Evolutionary conservation across 768 basidiomycete species (phyloP).

Genomic region (Boletales sp.): DNA sequence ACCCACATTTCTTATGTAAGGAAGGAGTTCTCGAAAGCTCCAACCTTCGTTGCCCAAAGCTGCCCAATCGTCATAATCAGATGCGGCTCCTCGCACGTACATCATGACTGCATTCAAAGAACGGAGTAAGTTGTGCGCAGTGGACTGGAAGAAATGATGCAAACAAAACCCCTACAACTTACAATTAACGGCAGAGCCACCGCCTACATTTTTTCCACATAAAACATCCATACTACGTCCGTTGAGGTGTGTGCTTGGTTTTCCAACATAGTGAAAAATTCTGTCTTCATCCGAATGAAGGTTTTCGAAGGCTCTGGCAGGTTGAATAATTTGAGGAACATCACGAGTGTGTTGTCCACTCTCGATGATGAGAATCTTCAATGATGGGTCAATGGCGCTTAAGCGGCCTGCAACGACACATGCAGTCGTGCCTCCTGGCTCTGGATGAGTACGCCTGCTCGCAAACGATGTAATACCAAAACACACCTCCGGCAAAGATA

Average conservation of each 20-base stretch:
- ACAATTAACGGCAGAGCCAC: constrained; percentile 64
- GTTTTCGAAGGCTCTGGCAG: constrained; percentile 13
- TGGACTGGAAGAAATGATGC: too few species aligned
- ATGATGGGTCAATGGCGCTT: constrained; percentile 45
- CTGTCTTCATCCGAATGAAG: too few species aligned
- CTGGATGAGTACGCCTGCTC: not conserved
- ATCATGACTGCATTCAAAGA: constrained; percentile 32
- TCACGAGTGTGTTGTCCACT: constrained; percentile 51
- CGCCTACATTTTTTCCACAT: constrained; percentile 52
- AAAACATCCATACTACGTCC: constrained; percentile 45
- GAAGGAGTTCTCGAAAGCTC: constrained; percentile 55
- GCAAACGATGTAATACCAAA: not conserved
- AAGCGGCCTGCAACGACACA: constrained; percentile 56
- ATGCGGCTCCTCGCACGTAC: constrained; percentile 57
- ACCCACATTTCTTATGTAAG: constrained; percentile 45
- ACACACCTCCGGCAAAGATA: constrained; percentile 54
- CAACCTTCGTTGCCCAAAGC: constrained; percentile 54
- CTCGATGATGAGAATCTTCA: constrained; percentile 62
- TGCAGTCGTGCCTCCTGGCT: constrained; percentile 46
- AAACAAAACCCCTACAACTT: constrained; percentile 6
- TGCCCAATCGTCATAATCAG: constrained; percentile 63
- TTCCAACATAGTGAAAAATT: too few species aligned
- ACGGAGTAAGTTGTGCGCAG: not conserved
- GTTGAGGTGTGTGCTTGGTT: constrained; percentile 30
- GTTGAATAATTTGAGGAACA: constrained; percentile 46